phyloP scores from a whole-genome alignment of 2,329 filamentous ascomycete species.

The Sarocladiaceae sp. region DNA sequence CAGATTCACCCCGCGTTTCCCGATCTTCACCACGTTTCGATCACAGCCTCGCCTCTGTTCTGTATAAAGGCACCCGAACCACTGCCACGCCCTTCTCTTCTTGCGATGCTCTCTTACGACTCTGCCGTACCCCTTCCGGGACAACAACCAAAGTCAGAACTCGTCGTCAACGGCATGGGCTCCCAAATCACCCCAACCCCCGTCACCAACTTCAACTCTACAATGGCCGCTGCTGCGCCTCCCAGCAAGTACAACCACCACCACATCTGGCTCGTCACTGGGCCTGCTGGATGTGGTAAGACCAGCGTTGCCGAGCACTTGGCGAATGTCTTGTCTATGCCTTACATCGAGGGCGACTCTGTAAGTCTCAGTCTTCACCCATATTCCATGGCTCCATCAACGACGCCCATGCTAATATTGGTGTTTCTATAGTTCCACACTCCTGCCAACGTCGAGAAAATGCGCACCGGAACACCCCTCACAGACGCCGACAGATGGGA shows the following conservation, averaged over 20 bases:
- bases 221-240: conserved; percentile 23
- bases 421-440: conserved; percentile 68
- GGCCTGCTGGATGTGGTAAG: conserved; percentile 76
- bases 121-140: conserved; percentile 40
- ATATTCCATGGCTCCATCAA: too few relatives aligned
- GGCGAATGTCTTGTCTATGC: conserved; percentile 56
- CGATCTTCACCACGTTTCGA: background rate
- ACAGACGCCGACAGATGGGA: conserved; percentile 96
- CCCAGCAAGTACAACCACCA: conserved; percentile 36
- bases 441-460: conserved; percentile 80
- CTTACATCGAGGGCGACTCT: conserved; percentile 75
- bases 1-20: background rate
- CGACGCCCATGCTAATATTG: too few relatives aligned
- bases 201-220: conserved; percentile 12
- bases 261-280: conserved; percentile 78
- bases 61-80: background rate
- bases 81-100: background rate
- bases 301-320: conserved; percentile 68
- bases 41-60: background rate
- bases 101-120: conserved; percentile 48
- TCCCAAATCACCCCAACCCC: background rate
- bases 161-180: conserved; percentile 17
- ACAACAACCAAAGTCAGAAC: conserved; percentile 18
- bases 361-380: too few relatives aligned
- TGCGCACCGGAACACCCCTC: conserved; percentile 77